Evolutionary conservation across 192 early-diverging fungal species (phyloP), one percentile per base, ranked within the genome.

Genomic region (Coemansia sp.): DNA sequence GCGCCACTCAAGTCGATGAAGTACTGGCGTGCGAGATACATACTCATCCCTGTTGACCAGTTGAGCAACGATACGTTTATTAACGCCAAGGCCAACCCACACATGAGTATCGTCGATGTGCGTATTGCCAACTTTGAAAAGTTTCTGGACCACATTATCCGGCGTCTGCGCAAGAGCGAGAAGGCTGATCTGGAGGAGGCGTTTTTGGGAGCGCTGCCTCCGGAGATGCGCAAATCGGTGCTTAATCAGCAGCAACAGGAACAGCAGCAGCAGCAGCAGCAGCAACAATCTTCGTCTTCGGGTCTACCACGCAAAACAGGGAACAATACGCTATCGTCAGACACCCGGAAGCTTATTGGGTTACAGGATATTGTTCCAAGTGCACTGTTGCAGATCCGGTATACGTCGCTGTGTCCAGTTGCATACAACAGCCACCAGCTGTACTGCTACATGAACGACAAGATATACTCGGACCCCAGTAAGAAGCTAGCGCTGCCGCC

Each of bases 21-120:
- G 63, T 99, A 92, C 77, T 96, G 93, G 93, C 83, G 96, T 9
- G 87, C 94, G 0, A 85, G 97, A 4, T 98, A 97, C 72, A 83
- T 97, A 32, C 75, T 99, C 26, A 92, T 98, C 48, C 97, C 97
- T 3, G 61, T 87, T 19, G 92, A 95, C 62, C 71, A 77, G 37
- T 68, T 91, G 13, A 84, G 89, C 4, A 61, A 71, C 32, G 85
- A 83, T 43, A 76, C 75, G 38, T 72, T 84, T 32, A 65, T 84
- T 18, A 88, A 83, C 60, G 68, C 83, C 13, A 87, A 85, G 32
- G 70, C 86, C 7, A 83, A 79, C 56, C 87, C 90, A 64, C 71
- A 86, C 10, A 65, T 99, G 56, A 89, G 94, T 62, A 92, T 94
- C 6, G 96, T 98, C 63, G 97, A 99, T 66, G 64, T 92, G 43